Conservation (phyloP, 2,329 filamentous ascomycete species). For the Stachybotrys elegans region DNA sequence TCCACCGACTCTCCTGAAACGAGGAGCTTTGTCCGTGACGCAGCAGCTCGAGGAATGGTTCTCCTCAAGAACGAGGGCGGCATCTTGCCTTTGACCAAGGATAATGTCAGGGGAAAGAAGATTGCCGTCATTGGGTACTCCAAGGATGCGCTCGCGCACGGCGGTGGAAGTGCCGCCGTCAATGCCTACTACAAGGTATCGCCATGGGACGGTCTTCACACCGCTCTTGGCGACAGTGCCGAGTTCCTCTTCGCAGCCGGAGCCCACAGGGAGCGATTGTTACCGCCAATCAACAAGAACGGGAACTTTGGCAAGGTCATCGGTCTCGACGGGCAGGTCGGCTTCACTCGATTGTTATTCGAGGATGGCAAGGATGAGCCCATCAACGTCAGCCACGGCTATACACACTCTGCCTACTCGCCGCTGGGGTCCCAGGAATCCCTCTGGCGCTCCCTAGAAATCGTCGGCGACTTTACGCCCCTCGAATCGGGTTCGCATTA, state of each 20-base stretch:
- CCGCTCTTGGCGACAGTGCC: slow-evolving; percentile 13
- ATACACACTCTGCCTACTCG: slow-evolving; percentile 15
- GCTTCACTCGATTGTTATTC: slow-evolving; percentile 20
- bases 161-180: slow-evolving; percentile 24
- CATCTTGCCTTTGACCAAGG: slow-evolving; percentile 43
- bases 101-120: slow-evolving; percentile 16
- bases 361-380: slow-evolving; percentile 14
- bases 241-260: slow-evolving; percentile 18
- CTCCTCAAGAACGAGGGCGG: slow-evolving; percentile 57
- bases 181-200: slow-evolving; percentile 26
- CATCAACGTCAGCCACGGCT: slow-evolving; percentile 10
- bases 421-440: slow-evolving; percentile 20
- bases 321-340: slow-evolving; percentile 20
- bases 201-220: slow-evolving; percentile 22
- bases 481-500: slow-evolving; percentile 20
- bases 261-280: slow-evolving; percentile 13
- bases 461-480: slow-evolving; percentile 22
- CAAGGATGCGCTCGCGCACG: slow-evolving; percentile 22
- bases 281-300: slow-evolving; percentile 12
- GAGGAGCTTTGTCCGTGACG: slow-evolving; percentile 16
- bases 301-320: slow-evolving; percentile 13
- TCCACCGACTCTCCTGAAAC: slow-evolving; percentile 17
- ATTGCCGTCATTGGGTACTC: slow-evolving; percentile 25
- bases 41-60: slow-evolving; percentile 47
- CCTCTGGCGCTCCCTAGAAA: slow-evolving; percentile 16